Base-by-base conservation (phyloP, 1,139 yeast species). In the Lodderomyces parapsilosis region DNA sequence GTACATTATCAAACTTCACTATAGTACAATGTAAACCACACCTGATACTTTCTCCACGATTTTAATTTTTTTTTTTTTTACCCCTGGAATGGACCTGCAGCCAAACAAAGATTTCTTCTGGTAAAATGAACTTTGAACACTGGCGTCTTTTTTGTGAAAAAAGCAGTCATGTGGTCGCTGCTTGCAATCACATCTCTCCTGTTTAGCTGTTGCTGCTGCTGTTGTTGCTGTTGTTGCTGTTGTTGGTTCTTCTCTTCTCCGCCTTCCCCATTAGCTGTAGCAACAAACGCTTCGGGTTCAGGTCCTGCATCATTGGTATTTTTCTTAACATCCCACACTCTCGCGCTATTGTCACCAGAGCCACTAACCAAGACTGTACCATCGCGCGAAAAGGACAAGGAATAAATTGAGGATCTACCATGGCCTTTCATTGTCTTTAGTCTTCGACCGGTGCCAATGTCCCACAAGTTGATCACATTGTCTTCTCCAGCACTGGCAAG, bases 401-500 rank as follows among this genome's bases (percentile, higher is more conserved):
- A 88, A 62, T 91, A 86, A 39, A 94, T 84, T 4, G 96, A 82
- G 25, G 87, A 80, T 53, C 88, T 74, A 28, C 97, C 98, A 59
- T 94, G 99, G 0, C 99, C 99, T 50, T 88, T 78, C 83, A 81
- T 79, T 9, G 86, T 74, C 64, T 91, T 91, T 50, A 93, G 71
- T 43, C 91, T 72, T 51, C 95, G 76, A 13, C 98, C 99, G 2
- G 93, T 79, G 1, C 97, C 96, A 42, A 88, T 82, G 66, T 94
- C 99, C 96, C 98, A 94, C 36, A 94, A 76, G 58, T 86, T 86
- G 37, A 94, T 86, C 17, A 86, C 78, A 42, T 90, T 84, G 61
- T 91, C 99, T 60, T 91, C 98, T 39, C 96, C 96, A 9, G 96
- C 98, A 48, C 93, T 81, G 2, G 98, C 97, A 46, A 93, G 70